phyloP scores from a whole-genome alignment of 192 early-diverging fungal genomes.

The Umbelopsis ramanniana region DNA sequence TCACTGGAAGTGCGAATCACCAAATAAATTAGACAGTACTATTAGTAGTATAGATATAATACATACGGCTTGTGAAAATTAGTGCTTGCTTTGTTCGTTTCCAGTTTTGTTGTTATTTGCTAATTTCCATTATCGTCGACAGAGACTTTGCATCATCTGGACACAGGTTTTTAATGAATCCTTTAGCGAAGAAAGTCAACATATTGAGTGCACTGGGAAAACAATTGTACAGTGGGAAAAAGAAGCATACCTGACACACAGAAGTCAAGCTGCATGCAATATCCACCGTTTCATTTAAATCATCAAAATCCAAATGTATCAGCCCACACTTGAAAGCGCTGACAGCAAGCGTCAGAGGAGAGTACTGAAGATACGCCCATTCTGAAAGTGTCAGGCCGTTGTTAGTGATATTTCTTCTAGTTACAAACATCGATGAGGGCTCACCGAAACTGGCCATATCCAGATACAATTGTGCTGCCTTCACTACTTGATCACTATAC shows the following conservation, averaged over 20 bases:
- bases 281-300: constrained; percentile 5
- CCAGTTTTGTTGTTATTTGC: too few species aligned
- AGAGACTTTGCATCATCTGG: constrained; percentile 1
- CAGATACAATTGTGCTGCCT: neutral
- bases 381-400: neutral
- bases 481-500: constrained; percentile 9
- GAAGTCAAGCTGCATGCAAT: constrained; percentile 6
- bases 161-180: neutral
- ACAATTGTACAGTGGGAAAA: neutral
- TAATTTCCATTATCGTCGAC: neutral
- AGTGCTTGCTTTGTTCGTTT: too few species aligned
- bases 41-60: too few species aligned
- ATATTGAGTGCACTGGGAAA: neutral
- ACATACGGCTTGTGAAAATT: too few species aligned
- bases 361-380: constrained; percentile 7
- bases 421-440: too few species aligned
- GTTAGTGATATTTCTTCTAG: neutral
- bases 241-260: neutral
- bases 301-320: constrained; percentile 15
- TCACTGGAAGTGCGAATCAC: too few species aligned
- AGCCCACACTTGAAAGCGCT: constrained; percentile 13
- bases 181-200: neutral
- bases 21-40: too few species aligned
- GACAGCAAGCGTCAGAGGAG: constrained; percentile 1
- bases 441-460: constrained; percentile 13